These are phyloP conservation scores for Chlorophyllum brunneum DNA, from an alignment of 768 basidiomycete species.

Conservation along the genomic window DNA sequence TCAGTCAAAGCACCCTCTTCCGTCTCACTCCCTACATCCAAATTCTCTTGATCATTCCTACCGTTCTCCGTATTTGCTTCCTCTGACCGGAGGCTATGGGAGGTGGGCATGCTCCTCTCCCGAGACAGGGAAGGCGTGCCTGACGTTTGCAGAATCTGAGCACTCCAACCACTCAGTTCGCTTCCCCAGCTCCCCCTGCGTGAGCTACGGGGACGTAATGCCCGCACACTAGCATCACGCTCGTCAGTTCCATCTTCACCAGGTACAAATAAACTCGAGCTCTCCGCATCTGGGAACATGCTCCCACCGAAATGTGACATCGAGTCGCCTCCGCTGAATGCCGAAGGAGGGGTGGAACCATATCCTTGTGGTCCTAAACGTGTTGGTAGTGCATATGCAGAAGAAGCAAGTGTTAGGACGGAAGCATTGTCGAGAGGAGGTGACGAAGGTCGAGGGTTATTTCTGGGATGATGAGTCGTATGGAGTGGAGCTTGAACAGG, in stretches of 20 bases:
- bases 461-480: slow-evolving; percentile 88
- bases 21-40: neutral
- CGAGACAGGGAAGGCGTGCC: slow-evolving; percentile 45
- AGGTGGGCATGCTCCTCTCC: slow-evolving; percentile 59
- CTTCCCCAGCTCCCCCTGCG: slow-evolving; percentile 91
- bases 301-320: slow-evolving; percentile 72
- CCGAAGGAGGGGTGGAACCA: slow-evolving; percentile 34
- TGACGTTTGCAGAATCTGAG: slow-evolving; percentile 49
- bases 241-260: slow-evolving; percentile 65
- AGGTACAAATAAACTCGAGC: slow-evolving; percentile 61
- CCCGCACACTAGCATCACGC: slow-evolving; percentile 83
- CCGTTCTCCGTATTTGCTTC: slow-evolving; percentile 47
- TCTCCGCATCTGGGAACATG: slow-evolving; percentile 58
- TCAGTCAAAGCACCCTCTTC: slow-evolving; percentile 6
- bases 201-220: slow-evolving; percentile 83
- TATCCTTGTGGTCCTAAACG: slow-evolving; percentile 39
- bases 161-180: slow-evolving; percentile 86
- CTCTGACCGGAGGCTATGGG: slow-evolving; percentile 58
- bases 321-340: slow-evolving; percentile 42
- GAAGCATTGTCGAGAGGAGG: slow-evolving; percentile 92
- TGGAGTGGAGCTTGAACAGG: slow-evolving; percentile 80
- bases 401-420: slow-evolving; percentile 88
- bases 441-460: slow-evolving; percentile 91
- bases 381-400: slow-evolving; percentile 77
- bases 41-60: slow-evolving; percentile 19